Evolutionary conservation across 78 protist species (phyloP).

Genomic region (Isochrysis galbana): DNA sequence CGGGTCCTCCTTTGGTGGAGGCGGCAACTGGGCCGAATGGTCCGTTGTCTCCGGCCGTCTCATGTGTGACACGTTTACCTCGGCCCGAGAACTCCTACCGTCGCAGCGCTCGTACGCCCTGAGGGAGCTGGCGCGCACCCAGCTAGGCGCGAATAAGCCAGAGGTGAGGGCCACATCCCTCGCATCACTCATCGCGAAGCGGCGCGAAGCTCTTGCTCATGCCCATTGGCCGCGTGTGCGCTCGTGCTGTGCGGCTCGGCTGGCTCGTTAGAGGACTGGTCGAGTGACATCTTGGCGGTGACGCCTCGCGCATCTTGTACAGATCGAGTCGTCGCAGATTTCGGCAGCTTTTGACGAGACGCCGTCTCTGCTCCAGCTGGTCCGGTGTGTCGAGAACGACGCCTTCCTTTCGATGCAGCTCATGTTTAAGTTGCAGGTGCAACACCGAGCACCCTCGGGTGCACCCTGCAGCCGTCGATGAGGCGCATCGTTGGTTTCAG

Average conservation of each 20-base stretch:
- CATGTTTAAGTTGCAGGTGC: slow-evolving; percentile 66
- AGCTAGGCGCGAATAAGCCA: slow-evolving; percentile 51
- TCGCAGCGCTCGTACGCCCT: slow-evolving; percentile 69
- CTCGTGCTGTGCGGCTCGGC: not conserved
- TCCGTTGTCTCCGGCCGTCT: slow-evolving; percentile 70
- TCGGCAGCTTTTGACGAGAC: not conserved
- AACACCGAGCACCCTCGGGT: no score
- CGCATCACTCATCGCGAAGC: no score
- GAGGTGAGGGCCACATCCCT: no score
- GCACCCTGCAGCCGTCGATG: no score
- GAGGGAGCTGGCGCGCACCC: slow-evolving; percentile 67
- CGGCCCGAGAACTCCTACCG: slow-evolving; percentile 60
- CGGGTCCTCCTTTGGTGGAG: no score
- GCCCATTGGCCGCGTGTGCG: no score
- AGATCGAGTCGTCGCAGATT: not conserved
- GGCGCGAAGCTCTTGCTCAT: no score
- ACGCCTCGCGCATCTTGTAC: no score
- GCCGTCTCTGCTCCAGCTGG: not conserved
- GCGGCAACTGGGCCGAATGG: no score
- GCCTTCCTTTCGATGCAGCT: slow-evolving; percentile 70
- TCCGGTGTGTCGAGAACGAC: slow-evolving; percentile 67
- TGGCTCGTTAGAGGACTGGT: not conserved
- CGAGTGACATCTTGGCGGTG: not conserved
- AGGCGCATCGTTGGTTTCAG: no score
- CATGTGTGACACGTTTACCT: slow-evolving; percentile 71